Conservation (phyloP, 1,284 basidiomycete genomes). For the Cutaneotrichosporon mucoides region DNA sequence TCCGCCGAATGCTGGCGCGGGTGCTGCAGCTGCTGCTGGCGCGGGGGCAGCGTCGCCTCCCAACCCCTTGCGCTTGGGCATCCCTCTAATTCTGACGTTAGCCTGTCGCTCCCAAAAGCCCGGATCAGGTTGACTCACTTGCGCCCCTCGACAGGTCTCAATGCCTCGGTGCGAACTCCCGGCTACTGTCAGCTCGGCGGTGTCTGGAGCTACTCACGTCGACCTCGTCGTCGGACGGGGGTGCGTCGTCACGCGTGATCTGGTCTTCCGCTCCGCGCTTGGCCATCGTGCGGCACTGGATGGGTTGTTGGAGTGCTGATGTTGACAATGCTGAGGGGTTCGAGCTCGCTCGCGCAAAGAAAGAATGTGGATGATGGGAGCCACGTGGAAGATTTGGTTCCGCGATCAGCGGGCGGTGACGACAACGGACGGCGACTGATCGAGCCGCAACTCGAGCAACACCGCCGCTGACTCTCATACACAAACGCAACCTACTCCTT, state of each 20-base stretch:
- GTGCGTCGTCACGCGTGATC: slow-evolving; percentile 58
- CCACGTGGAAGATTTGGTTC: too few relatives aligned
- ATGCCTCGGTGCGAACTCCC: slow-evolving; percentile 28
- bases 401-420: too few relatives aligned
- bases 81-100: slow-evolving; percentile 44
- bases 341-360: too few relatives aligned
- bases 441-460: too few relatives aligned
- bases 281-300: slow-evolving; percentile 36
- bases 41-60: slow-evolving; percentile 11
- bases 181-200: slow-evolving; percentile 22
- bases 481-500: too few relatives aligned
- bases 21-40: slow-evolving; percentile 1
- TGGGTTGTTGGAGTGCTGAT: background rate
- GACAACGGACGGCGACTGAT: too few relatives aligned
- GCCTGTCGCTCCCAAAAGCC: too few relatives aligned
- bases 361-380: too few relatives aligned
- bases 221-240: slow-evolving; percentile 43
- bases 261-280: slow-evolving; percentile 73
- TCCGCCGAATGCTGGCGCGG: too few relatives aligned
- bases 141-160: slow-evolving; percentile 39
- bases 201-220: slow-evolving; percentile 36
- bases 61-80: slow-evolving; percentile 46
- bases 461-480: too few relatives aligned
- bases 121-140: slow-evolving; percentile 25
- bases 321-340: background rate